These are phyloP conservation scores for Lipomyces oligophaga DNA, from an alignment of 805 yeast species.

Conservation along the genomic window DNA sequence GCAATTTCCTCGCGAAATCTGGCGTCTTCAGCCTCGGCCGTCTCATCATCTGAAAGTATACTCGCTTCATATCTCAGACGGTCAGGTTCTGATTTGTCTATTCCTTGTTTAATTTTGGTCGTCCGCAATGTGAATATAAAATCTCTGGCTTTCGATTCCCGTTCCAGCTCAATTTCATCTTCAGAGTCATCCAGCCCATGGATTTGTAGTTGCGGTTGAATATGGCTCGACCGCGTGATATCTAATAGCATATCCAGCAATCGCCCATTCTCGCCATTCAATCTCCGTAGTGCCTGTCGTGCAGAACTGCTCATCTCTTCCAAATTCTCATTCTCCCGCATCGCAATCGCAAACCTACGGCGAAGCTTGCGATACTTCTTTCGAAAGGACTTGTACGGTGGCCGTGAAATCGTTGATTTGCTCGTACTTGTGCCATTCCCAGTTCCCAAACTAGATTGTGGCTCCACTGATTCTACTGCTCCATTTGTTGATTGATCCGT, in stretches of 20 bases:
- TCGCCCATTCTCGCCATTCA: slow-evolving; percentile 22
- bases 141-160: neutral
- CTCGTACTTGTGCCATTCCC: slow-evolving; percentile 1
- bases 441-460: too few relatives aligned
- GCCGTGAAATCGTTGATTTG: slow-evolving; percentile 3
- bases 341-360: slow-evolving; percentile 17
- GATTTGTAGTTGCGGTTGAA: slow-evolving; percentile 5
- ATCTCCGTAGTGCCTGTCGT: slow-evolving; percentile 15
- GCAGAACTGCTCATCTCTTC: slow-evolving; percentile 13
- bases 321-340: slow-evolving; percentile 22
- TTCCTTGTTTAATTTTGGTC: too few relatives aligned
- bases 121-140: too few relatives aligned
- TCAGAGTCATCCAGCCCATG: slow-evolving; percentile 6
- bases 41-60: too few relatives aligned
- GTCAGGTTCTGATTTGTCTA: too few relatives aligned
- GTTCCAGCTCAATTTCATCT: neutral
- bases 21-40: neutral
- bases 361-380: slow-evolving; percentile 27
- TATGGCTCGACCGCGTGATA: slow-evolving; percentile 19
- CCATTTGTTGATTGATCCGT: too few relatives aligned
- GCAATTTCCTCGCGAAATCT: neutral
- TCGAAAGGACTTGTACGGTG: slow-evolving; percentile 27
- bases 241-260: slow-evolving; percentile 25
- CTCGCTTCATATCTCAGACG: too few relatives aligned
- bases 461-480: too few relatives aligned